These are phyloP conservation scores for Aspergillus glaucus DNA, from an alignment of 2,329 filamentous ascomycete species.

Conservation along the genomic window DNA sequence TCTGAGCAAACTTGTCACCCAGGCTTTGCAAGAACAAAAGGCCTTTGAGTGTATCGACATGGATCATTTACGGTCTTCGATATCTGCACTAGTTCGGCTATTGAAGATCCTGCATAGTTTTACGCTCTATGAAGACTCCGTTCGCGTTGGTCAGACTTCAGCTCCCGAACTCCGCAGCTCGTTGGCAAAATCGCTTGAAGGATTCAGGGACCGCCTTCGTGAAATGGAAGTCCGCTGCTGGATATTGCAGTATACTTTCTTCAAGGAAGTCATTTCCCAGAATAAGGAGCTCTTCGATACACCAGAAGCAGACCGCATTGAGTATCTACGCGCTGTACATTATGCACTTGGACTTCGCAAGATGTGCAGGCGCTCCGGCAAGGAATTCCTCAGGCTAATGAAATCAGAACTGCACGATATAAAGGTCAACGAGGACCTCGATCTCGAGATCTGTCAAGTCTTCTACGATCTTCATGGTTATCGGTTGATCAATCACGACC, in stretches of 20 bases:
- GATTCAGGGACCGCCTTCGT: constrained; percentile 63
- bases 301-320: constrained; percentile 66
- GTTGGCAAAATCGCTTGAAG: constrained; percentile 35
- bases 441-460: constrained; percentile 79
- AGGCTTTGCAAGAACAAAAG: constrained; percentile 58
- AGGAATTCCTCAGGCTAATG: constrained; percentile 82
- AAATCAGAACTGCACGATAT: constrained; percentile 76
- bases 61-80: constrained; percentile 66
- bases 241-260: constrained; percentile 75
- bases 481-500: constrained; percentile 64
- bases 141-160: constrained; percentile 67
- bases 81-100: constrained; percentile 64
- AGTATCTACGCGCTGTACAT: constrained; percentile 75
- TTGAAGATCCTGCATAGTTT: constrained; percentile 71
- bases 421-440: constrained; percentile 71
- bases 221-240: constrained; percentile 85
- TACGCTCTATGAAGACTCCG: constrained; percentile 75
- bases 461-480: constrained; percentile 76
- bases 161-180: constrained; percentile 52
- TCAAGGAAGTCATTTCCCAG: constrained; percentile 68
- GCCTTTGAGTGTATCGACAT: constrained; percentile 82
- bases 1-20: constrained; percentile 62
- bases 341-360: constrained; percentile 76
- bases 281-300: constrained; percentile 58
- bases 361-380: constrained; percentile 78